Conservation (phyloP, 176 grass and related monocot genomes). For the Phragmites australis region DNA sequence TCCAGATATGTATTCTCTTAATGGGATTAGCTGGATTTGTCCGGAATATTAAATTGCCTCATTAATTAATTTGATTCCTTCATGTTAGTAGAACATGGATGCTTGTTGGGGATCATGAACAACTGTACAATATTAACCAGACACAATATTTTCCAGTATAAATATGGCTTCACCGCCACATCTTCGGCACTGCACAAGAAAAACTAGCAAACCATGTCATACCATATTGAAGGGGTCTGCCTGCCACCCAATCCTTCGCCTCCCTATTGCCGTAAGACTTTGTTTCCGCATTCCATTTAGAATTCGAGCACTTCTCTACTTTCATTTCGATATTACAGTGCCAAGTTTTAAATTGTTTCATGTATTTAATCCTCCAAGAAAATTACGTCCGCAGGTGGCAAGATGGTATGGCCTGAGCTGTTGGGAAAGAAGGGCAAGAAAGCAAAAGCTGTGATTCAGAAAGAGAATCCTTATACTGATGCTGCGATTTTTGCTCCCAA, state of each 20-base stretch:
- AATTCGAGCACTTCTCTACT: not conserved
- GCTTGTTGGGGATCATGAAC: too few species aligned
- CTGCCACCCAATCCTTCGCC: not conserved
- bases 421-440: slow-evolving; percentile 40
- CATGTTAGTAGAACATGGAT: too few species aligned
- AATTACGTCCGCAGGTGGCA: not conserved
- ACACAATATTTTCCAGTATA: not conserved
- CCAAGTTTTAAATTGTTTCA: not conserved
- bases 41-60: not conserved
- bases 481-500: not conserved
- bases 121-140: not conserved
- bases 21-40: not conserved
- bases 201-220: not conserved
- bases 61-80: not conserved
- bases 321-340: not conserved
- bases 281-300: not conserved
- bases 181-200: not conserved
- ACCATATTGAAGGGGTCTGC: not conserved
- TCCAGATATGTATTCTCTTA: not conserved
- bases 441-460: not conserved
- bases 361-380: not conserved
- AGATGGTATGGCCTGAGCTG: slow-evolving; percentile 31
- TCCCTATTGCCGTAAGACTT: not conserved
- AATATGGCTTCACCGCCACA: not conserved
- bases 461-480: not conserved